Conservation (phyloP, 1,284 basidiomycete genomes). For the Cerioporus squamosus region DNA sequence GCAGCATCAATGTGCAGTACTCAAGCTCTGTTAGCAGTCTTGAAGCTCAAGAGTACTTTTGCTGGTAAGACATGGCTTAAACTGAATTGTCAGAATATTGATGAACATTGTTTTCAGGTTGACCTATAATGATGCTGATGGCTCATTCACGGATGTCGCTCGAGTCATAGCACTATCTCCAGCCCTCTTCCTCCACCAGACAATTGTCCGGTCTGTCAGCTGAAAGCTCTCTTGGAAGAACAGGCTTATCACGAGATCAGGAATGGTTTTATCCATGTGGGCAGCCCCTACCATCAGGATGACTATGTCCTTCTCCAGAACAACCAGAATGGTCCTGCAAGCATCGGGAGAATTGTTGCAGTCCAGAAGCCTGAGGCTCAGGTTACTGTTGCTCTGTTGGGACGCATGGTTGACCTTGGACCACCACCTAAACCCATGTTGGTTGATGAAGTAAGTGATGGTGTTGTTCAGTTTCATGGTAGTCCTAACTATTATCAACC, state of each 20-base stretch:
- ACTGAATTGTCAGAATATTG: background rate
- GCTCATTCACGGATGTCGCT: slow-evolving; percentile 38
- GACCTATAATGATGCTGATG: slow-evolving; percentile 32
- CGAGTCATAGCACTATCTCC: slow-evolving; percentile 9
- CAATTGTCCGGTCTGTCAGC: slow-evolving; percentile 55
- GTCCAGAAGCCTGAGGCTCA: slow-evolving; percentile 1
- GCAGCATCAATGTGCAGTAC: slow-evolving; percentile 44
- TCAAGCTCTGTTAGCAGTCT: background rate
- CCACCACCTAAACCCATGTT: slow-evolving; percentile 13
- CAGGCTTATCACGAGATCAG: slow-evolving; percentile 29
- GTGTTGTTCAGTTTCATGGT: slow-evolving; percentile 18
- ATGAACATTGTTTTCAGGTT: slow-evolving; percentile 26
- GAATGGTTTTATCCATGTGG: slow-evolving; percentile 47
- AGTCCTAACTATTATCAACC: background rate
- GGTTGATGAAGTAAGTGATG: slow-evolving; percentile 43
- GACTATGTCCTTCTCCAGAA: slow-evolving; percentile 58
- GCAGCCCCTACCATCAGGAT: slow-evolving; percentile 51
- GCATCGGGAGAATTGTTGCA: slow-evolving; percentile 41
- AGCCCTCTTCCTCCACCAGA: slow-evolving; percentile 38
- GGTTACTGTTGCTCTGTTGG: slow-evolving; percentile 1
- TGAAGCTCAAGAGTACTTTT: slow-evolving; percentile 52
- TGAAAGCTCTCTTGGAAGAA: slow-evolving; percentile 34
- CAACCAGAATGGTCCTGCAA: slow-evolving; percentile 36
- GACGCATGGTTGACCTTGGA: slow-evolving; percentile 2
- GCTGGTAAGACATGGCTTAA: slow-evolving; percentile 46